Evolutionary conservation across 2,329 filamentous ascomycete genomes (phyloP).

Genomic region (Albifimbria verrucaria): DNA sequence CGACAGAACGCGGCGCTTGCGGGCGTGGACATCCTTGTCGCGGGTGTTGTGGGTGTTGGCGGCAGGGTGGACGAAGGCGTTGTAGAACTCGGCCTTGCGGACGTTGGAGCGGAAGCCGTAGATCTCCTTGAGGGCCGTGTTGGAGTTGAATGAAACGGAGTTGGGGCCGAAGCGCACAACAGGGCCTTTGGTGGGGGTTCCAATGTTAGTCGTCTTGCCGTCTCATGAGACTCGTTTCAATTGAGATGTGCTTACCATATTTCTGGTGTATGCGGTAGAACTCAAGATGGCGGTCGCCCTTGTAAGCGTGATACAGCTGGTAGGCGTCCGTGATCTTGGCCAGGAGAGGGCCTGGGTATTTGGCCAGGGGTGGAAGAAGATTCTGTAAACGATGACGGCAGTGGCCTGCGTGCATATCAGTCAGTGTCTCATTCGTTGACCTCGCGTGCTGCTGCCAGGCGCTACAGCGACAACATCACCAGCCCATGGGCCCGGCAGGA

Average conservation of each 20-base stretch:
- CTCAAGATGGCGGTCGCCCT: slow-evolving; percentile 70
- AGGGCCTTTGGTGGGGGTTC: slow-evolving; percentile 38
- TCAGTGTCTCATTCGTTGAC: not conserved
- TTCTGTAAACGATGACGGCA: slow-evolving; percentile 48
- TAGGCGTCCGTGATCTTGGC: slow-evolving; percentile 63
- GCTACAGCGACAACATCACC: too few species aligned
- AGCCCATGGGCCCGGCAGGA: not conserved
- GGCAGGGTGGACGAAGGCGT: slow-evolving; percentile 67
- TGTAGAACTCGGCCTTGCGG: slow-evolving; percentile 69
- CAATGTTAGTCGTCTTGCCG: slow-evolving; percentile 1
- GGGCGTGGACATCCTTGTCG: slow-evolving; percentile 65
- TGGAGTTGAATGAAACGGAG: slow-evolving; percentile 72
- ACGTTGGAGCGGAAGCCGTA: slow-evolving; percentile 63
- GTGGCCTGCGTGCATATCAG: slow-evolving; percentile 24
- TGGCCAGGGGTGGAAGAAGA: slow-evolving; percentile 64
- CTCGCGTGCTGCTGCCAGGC: too few species aligned
- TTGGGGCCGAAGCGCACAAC: slow-evolving; percentile 78
- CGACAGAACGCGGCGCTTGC: slow-evolving; percentile 68
- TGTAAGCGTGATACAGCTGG: slow-evolving; percentile 71
- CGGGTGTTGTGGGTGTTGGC: slow-evolving; percentile 72
- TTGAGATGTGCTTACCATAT: slow-evolving; percentile 68
- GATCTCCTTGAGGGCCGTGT: slow-evolving; percentile 62
- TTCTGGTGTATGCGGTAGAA: slow-evolving; percentile 67
- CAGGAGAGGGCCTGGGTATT: slow-evolving; percentile 62
- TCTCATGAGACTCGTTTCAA: too few species aligned